Percentiles rank a stretch among this genome's conserved stretches.
phyloP scores from a whole-genome alignment of 1,139 yeast genomes.

The Kluyveromyces marxianus region DNA sequence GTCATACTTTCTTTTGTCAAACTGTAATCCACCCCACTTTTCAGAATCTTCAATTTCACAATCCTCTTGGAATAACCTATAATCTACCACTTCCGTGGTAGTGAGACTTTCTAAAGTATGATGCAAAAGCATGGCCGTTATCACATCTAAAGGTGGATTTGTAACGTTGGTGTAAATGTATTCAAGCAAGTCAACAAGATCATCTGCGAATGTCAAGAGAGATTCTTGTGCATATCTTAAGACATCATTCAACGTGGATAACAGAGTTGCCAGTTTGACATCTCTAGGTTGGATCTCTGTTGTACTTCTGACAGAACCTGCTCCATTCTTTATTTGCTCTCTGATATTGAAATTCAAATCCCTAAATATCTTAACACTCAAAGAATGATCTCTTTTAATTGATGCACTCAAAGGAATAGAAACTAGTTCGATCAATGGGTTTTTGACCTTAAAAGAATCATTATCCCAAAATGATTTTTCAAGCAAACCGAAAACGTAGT shows the following conservation, averaged over 20 bases:
- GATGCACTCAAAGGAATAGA: conserved; percentile 67
- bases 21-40: conserved; percentile 72
- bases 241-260: conserved; percentile 64
- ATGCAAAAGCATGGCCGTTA: conserved; percentile 48
- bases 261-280: conserved; percentile 65
- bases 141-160: conserved; percentile 52
- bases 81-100: conserved; percentile 49
- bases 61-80: conserved; percentile 43
- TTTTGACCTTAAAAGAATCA: conserved; percentile 40
- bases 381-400: conserved; percentile 43
- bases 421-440: conserved; percentile 28
- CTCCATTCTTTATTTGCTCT: conserved; percentile 74
- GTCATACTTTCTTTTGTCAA: conserved; percentile 38
- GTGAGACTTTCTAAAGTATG: conserved; percentile 62
- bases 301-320: conserved; percentile 69
- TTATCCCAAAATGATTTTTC: conserved; percentile 59
- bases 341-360: conserved; percentile 36
- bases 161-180: conserved; percentile 50
- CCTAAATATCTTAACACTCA: conserved; percentile 33
- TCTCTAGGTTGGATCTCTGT: conserved; percentile 70
- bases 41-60: conserved; percentile 34
- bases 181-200: conserved; percentile 44
- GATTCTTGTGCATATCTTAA: conserved; percentile 58
- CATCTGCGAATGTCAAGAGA: conserved; percentile 39
- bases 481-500: conserved; percentile 31